Percentiles rank a stretch among this genome's conserved stretches.
Conservation (phyloP, 106 monocot genomes). For the Allium sativum region DNA sequence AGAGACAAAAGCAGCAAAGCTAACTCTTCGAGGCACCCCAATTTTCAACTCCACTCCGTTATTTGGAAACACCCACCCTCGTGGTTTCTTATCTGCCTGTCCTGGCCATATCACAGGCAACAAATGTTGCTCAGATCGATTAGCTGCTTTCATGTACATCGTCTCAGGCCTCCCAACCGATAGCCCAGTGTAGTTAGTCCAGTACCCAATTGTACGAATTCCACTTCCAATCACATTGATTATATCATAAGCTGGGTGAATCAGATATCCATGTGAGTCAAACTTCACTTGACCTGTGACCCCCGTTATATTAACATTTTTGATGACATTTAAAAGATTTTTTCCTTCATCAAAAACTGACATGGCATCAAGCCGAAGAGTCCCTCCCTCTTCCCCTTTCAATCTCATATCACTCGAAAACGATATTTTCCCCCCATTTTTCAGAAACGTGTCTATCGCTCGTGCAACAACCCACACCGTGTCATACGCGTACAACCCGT, state of each 20-base stretch:
- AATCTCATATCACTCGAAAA: constrained; percentile 54
- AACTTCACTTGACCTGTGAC: constrained; percentile 47
- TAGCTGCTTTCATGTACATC: constrained; percentile 29
- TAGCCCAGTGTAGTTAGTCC: constrained; percentile 70
- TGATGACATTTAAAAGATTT: constrained; percentile 38
- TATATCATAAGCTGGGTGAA: constrained; percentile 68
- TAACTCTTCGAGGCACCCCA: constrained; percentile 47
- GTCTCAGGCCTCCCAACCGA: constrained; percentile 41
- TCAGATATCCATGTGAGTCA: constrained; percentile 29
- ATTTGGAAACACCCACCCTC: constrained; percentile 70
- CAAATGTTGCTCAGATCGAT: constrained; percentile 25
- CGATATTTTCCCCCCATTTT: constrained; percentile 31
- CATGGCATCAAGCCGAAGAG: constrained; percentile 49
- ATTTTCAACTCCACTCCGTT: constrained; percentile 51
- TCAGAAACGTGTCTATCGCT: constrained; percentile 55
- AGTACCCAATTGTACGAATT: constrained; percentile 42
- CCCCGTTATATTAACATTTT: constrained; percentile 27
- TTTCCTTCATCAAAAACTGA: constrained; percentile 49
- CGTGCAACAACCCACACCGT: constrained; percentile 60
- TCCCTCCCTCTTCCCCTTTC: constrained; percentile 1
- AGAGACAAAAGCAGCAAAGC: constrained; percentile 42
- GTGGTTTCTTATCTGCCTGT: constrained; percentile 29
- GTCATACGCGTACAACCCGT: constrained; percentile 72
- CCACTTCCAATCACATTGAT: constrained; percentile 64
- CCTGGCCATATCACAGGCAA: constrained; percentile 65